These are phyloP conservation scores for Fusarium pseudocircinatum DNA, from an alignment of 2,329 filamentous ascomycete genomes.

Conservation along the genomic window DNA sequence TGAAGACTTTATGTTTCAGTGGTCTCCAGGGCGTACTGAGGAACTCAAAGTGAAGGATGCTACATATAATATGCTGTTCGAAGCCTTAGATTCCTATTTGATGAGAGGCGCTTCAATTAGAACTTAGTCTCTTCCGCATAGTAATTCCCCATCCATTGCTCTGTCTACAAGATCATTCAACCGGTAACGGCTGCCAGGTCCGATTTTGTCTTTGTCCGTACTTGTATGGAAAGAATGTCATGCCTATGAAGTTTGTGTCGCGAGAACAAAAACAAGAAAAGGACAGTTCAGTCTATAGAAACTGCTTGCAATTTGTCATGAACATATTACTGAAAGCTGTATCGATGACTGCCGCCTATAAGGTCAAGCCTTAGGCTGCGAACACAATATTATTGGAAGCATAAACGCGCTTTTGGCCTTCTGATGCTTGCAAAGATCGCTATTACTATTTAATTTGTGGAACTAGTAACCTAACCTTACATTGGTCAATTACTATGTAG, in stretches of 20 bases:
- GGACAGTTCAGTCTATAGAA: rapidly evolving
- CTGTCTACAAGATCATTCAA: not conserved
- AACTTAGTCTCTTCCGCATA: not conserved
- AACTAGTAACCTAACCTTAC: not conserved
- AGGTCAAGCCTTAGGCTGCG: too few species aligned
- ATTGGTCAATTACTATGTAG: not conserved
- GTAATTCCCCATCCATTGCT: too few species aligned
- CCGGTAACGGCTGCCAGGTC: too few species aligned
- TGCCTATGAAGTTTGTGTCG: not conserved
- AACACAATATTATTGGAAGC: too few species aligned
- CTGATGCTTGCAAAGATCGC: not conserved
- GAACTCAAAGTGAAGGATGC: not conserved
- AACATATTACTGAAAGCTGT: not conserved
- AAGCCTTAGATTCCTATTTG: rapidly evolving
- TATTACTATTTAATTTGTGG: not conserved
- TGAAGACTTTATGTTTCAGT: not conserved
- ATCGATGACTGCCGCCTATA: too few species aligned
- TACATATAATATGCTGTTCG: too few species aligned
- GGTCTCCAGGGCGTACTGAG: too few species aligned
- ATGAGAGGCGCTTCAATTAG: too few species aligned
- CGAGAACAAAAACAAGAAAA: rapidly evolving
- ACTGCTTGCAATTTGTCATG: too few species aligned
- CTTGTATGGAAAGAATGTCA: too few species aligned
- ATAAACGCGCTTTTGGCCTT: not conserved
- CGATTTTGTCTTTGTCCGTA: too few species aligned